Conservation (phyloP, 495 filamentous ascomycete species). For the Saxophila tyrrhenica region DNA sequence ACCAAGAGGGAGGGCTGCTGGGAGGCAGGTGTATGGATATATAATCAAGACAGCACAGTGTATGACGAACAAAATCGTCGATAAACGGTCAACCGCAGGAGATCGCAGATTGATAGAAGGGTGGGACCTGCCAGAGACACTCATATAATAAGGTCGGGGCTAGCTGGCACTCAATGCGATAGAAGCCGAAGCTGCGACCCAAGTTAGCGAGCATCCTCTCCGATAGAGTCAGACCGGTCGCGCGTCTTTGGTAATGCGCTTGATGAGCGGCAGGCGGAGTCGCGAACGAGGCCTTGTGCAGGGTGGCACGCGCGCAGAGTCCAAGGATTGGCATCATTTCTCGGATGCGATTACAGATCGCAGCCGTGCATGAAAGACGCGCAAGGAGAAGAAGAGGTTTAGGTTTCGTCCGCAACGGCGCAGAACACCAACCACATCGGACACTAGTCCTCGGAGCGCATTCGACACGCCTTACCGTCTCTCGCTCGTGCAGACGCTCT, state of each 20-base stretch:
- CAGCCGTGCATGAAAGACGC: neutral
- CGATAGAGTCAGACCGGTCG: neutral
- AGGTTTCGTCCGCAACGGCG: neutral
- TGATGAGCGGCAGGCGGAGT: neutral
- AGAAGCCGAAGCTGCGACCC: neutral
- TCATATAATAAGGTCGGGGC: neutral
- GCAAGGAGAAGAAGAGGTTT: no score
- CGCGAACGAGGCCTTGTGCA: neutral
- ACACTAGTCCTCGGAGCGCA: neutral
- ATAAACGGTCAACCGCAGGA: no score
- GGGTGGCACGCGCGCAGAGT: neutral
- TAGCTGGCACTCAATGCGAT: neutral
- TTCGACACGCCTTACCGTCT: neutral
- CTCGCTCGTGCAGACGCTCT: no score
- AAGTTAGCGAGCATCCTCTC: neutral
- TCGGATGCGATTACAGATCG: neutral
- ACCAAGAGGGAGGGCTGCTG: no score
- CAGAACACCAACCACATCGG: no score
- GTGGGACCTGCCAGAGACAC: neutral
- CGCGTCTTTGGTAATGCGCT: neutral
- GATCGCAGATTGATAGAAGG: no score
- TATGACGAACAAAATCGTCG: no score
- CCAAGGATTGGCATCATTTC: neutral
- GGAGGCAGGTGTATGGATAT: no score
- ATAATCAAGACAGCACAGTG: no score